These are phyloP conservation scores for Hyaloscypha variabilis DNA, from an alignment of 495 filamentous ascomycete genomes.

Conservation along the genomic window DNA sequence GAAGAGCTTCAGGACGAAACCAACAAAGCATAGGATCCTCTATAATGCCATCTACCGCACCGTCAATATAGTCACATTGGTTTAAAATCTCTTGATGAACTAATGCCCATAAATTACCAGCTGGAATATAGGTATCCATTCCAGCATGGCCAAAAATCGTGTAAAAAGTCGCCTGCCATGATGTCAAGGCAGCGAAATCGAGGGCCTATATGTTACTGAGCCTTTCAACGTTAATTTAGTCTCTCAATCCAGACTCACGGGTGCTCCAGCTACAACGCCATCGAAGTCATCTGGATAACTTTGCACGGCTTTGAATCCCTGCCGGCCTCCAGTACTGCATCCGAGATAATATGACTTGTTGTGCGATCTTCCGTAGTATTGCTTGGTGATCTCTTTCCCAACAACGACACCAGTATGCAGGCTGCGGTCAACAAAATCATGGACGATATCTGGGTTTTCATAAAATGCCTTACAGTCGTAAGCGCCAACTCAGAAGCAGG, in stretches of 20 bases:
- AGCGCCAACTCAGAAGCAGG: neutral
- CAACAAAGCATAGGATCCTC: slow-evolving; percentile 61
- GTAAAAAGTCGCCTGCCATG: slow-evolving; percentile 45
- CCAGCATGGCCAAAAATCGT: slow-evolving; percentile 49
- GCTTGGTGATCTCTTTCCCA: slow-evolving; percentile 37
- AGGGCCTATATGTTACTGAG: too few species aligned
- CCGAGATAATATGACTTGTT: slow-evolving; percentile 55
- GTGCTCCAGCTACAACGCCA: slow-evolving; percentile 64
- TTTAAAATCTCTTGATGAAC: slow-evolving; percentile 58
- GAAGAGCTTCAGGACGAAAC: slow-evolving; percentile 52
- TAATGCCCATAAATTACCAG: slow-evolving; percentile 58
- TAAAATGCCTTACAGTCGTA: slow-evolving; percentile 35
- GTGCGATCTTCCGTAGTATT: slow-evolving; percentile 46
- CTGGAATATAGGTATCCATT: slow-evolving; percentile 54
- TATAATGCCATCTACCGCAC: slow-evolving; percentile 65
- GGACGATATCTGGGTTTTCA: slow-evolving; percentile 30
- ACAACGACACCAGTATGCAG: slow-evolving; percentile 50
- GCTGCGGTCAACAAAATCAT: slow-evolving; percentile 33
- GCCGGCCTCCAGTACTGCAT: slow-evolving; percentile 62
- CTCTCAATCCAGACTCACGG: too few species aligned
- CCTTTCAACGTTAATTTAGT: too few species aligned
- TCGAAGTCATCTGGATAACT: slow-evolving; percentile 61
- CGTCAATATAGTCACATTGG: slow-evolving; percentile 71
- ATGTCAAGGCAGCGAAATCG: slow-evolving; percentile 45
- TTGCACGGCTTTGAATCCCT: slow-evolving; percentile 56